These are phyloP conservation scores for Paspalum vaginatum DNA, from an alignment of 176 grass and related monocot species.

Conservation along the genomic window DNA sequence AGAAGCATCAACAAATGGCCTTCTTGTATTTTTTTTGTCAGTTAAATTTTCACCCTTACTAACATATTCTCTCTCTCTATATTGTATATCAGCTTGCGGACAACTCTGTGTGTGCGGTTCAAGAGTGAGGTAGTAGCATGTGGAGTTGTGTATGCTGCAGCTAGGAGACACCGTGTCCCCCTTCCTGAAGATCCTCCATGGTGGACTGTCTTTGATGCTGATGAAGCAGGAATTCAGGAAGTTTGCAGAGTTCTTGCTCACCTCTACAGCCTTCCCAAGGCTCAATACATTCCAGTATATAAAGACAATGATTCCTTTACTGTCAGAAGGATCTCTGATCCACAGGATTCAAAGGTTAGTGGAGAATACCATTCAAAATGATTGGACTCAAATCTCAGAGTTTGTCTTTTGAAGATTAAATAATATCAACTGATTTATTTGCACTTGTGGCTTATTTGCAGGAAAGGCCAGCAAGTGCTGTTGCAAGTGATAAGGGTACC, in stretches of 20 bases:
- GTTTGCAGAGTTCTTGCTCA: conserved; percentile 90
- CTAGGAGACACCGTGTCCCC: conserved; percentile 64
- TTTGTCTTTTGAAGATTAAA: conserved; percentile 1
- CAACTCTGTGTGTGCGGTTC: conserved; percentile 88
- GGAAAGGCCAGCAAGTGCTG: conserved; percentile 57
- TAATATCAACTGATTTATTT: neutral
- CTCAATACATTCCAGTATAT: conserved; percentile 79
- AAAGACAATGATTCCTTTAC: conserved; percentile 91
- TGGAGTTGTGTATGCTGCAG: conserved; percentile 93
- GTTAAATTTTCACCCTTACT: conserved; percentile 23
- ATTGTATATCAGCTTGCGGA: conserved; percentile 66
- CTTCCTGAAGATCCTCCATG: conserved; percentile 92
- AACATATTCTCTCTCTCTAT: conserved; percentile 10
- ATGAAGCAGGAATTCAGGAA: conserved; percentile 73
- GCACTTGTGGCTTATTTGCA: conserved; percentile 23
- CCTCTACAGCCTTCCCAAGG: conserved; percentile 81
- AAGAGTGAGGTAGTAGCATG: conserved; percentile 99
- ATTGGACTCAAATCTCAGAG: neutral
- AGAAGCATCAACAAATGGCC: neutral
- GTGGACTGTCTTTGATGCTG: conserved; percentile 92
- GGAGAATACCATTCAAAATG: conserved; percentile 24
- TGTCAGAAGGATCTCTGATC: conserved; percentile 48
- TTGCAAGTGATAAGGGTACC: conserved; percentile 56
- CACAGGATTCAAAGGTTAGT: conserved; percentile 66
- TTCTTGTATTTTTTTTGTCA: conserved; percentile 11